phyloP scores from a whole-genome alignment of 164 flowering plant species.

The Aristolochia contorta region DNA sequence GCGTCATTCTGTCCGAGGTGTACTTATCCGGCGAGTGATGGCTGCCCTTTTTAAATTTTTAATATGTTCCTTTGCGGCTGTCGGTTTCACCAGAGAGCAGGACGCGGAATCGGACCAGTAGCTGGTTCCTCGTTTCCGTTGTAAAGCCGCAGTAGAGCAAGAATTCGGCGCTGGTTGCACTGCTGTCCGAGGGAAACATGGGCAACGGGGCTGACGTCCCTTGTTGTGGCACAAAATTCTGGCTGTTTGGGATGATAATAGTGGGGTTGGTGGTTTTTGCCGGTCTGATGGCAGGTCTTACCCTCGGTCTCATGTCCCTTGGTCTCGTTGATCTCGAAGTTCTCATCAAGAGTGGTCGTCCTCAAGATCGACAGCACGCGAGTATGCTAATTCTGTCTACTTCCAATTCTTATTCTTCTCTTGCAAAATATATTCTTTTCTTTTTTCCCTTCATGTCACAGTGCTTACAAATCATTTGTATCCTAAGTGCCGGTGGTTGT shows the following conservation, averaged over 20 bases:
- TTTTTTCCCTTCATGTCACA: neutral
- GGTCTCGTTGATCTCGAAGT: slow-evolving; percentile 96
- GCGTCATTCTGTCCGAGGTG: no score
- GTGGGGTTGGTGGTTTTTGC: slow-evolving; percentile 71
- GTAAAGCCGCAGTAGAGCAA: no score
- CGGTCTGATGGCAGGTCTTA: slow-evolving; percentile 92
- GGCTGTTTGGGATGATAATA: slow-evolving; percentile 28
- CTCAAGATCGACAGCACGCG: slow-evolving; percentile 71
- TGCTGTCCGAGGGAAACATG: no score
- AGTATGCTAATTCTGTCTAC: slow-evolving; percentile 20
- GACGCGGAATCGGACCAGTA: no score
- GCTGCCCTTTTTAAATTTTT: no score
- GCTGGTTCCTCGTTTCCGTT: no score
- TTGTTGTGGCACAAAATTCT: slow-evolving; percentile 57
- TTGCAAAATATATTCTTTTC: neutral
- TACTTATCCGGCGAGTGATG: no score
- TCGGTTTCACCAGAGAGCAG: no score
- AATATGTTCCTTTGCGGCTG: no score
- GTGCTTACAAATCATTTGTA: neutral
- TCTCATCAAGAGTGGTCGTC: slow-evolving; percentile 77
- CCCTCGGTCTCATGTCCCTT: slow-evolving; percentile 89
- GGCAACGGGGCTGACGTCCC: slow-evolving; percentile 20
- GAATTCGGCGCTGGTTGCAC: no score
- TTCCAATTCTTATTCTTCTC: neutral
- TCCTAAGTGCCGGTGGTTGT: neutral